A percentile compares a stretch with the other conserved stretches of the same genome.
These are phyloP conservation scores for Thymus quinquecostatus DNA, from an alignment of 257 asterid species.

Conservation along the genomic window DNA sequence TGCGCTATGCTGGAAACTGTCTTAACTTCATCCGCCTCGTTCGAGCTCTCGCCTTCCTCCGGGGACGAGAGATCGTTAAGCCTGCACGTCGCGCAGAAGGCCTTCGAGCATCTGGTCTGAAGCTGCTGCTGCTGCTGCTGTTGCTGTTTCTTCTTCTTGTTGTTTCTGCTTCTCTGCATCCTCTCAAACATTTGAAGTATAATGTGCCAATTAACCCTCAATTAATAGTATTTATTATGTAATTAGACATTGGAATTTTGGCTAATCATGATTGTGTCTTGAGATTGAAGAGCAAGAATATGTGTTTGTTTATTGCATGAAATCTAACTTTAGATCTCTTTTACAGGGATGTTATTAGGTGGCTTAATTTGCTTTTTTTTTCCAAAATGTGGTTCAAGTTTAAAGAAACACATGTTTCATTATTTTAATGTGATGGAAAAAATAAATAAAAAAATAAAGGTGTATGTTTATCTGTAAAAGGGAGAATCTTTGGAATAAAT, in stretches of 20 bases:
- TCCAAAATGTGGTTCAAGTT: slow-evolving; percentile 43
- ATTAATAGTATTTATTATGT: slow-evolving; percentile 41
- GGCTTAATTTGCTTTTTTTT: slow-evolving; percentile 48
- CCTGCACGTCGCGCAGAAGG: slow-evolving; percentile 67
- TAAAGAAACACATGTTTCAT: slow-evolving; percentile 36
- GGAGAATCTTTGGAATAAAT: background rate
- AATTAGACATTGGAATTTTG: slow-evolving; percentile 42
- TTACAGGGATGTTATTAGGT: slow-evolving; percentile 47
- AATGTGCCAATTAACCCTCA: slow-evolving; percentile 23
- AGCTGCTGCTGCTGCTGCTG: slow-evolving; percentile 25
- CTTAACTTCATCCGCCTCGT: slow-evolving; percentile 41
- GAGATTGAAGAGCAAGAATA: slow-evolving; percentile 35
- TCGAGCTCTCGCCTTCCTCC: slow-evolving; percentile 56
- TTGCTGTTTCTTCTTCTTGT: slow-evolving; percentile 45
- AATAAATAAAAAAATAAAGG: background rate
- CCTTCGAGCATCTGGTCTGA: slow-evolving; percentile 43
- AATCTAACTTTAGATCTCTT: slow-evolving; percentile 41
- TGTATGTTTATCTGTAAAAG: background rate
- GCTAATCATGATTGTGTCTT: slow-evolving; percentile 56
- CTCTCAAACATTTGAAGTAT: slow-evolving; percentile 38
- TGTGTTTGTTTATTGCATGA: slow-evolving; percentile 38
- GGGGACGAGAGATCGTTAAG: slow-evolving; percentile 54
- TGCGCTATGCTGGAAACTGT: slow-evolving; percentile 66
- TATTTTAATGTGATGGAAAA: background rate
- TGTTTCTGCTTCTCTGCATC: slow-evolving; percentile 50